phyloP scores from a whole-genome alignment of 495 filamentous ascomycete genomes.

The Rostrohypoxylon terebratum region DNA sequence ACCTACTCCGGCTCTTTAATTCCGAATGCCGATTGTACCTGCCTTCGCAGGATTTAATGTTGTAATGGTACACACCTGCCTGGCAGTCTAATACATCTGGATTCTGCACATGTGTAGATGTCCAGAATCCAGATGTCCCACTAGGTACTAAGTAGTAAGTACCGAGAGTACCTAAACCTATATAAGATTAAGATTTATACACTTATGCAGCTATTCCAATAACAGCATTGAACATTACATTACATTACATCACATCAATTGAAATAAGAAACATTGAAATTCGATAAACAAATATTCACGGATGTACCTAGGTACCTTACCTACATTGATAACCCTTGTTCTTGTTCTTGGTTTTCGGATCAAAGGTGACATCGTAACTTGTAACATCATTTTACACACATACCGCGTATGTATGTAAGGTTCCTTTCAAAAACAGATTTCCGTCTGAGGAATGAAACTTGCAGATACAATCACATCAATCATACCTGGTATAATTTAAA shows the following conservation, averaged over 20 bases:
- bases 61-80: too few relatives aligned
- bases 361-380: background rate
- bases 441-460: conserved; percentile 3
- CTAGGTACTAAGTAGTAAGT: background rate
- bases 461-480: conserved; percentile 12
- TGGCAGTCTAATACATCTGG: background rate
- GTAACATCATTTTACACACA: background rate
- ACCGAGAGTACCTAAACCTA: too few relatives aligned
- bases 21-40: conserved; percentile 21
- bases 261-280: too few relatives aligned
- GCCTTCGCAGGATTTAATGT: background rate
- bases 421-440: conserved; percentile 11
- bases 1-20: conserved; percentile 9
- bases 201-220: background rate
- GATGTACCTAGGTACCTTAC: too few relatives aligned
- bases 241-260: too few relatives aligned
- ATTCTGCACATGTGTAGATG: background rate
- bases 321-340: background rate
- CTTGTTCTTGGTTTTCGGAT: background rate
- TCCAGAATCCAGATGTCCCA: background rate
- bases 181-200: background rate
- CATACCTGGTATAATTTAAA: background rate
- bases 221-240: too few relatives aligned
- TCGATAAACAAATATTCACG: too few relatives aligned
- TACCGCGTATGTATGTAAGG: background rate